Evolutionary conservation across 768 basidiomycete species (phyloP).

Genomic region (Rhodotorula diobovata): DNA sequence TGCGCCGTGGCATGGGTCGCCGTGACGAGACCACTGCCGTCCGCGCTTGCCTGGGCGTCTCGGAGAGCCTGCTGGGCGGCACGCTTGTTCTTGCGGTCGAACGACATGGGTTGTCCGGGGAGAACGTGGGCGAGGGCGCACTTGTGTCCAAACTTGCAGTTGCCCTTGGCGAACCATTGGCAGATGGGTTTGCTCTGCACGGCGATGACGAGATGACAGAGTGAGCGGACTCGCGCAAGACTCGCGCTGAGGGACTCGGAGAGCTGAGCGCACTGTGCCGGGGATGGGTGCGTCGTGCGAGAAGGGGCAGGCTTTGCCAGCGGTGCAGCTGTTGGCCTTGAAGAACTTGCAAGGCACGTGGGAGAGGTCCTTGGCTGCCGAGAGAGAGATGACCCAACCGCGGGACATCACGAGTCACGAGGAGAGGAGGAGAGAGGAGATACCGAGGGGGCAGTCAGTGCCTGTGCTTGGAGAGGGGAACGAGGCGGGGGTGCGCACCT

Average conservation of each 20-base stretch:
- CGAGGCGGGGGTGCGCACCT: background rate
- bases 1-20: slow-evolving; percentile 7
- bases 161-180: slow-evolving; percentile 71
- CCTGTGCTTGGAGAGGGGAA: too few species aligned
- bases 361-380: slow-evolving; percentile 53
- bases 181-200: slow-evolving; percentile 47
- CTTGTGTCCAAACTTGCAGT: slow-evolving; percentile 67
- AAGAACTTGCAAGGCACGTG: slow-evolving; percentile 99
- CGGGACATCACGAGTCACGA: too few species aligned
- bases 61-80: slow-evolving; percentile 44
- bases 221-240: background rate
- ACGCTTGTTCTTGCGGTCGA: slow-evolving; percentile 95
- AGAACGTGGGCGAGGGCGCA: slow-evolving; percentile 91
- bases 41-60: slow-evolving; percentile 23
- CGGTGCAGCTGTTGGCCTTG: slow-evolving; percentile 70
- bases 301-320: slow-evolving; percentile 91
- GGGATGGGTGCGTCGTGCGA: slow-evolving; percentile 72
- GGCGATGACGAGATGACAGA: background rate
- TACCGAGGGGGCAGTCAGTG: background rate
- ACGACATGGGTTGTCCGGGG: slow-evolving; percentile 87
- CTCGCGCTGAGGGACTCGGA: background rate
- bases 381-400: background rate
- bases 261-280: slow-evolving; percentile 47
- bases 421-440: background rate
- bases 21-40: slow-evolving; percentile 7